A percentile compares a stretch with the other conserved stretches of the same genome.
Evolutionary conservation across 2,329 filamentous ascomycete genomes (phyloP).

Genomic region (Chalara sp.): DNA sequence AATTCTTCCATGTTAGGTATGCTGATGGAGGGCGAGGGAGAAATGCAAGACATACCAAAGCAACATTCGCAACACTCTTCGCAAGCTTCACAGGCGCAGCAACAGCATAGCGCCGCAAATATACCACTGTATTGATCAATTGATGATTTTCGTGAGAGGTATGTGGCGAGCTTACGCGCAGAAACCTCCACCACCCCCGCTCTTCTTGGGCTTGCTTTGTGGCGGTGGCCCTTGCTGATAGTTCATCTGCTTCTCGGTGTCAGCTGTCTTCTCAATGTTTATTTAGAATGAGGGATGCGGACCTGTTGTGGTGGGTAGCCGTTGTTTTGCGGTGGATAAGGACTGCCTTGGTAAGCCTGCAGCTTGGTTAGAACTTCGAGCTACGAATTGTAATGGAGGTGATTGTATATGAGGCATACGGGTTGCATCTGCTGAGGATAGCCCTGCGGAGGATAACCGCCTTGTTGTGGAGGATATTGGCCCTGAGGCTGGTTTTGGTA

Average conservation of each 20-base stretch:
- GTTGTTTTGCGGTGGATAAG: too few relatives aligned
- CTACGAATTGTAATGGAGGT: neutral
- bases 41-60: too few relatives aligned
- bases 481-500: neutral
- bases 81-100: too few relatives aligned
- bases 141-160: too few relatives aligned
- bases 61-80: too few relatives aligned
- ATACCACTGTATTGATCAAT: too few relatives aligned
- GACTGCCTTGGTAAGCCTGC: too few relatives aligned
- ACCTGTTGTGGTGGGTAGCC: constrained; percentile 1
- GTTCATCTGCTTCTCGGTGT: constrained; percentile 35
- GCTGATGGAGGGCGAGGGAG: too few relatives aligned
- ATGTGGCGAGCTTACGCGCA: neutral
- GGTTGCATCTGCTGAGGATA: constrained; percentile 12
- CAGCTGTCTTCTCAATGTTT: constrained; percentile 4
- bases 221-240: constrained; percentile 26
- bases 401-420: constrained; percentile 6
- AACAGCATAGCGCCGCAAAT: too few relatives aligned
- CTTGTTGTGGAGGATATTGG: constrained; percentile 13
- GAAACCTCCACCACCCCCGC: constrained; percentile 35
- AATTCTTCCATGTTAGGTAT: too few relatives aligned
- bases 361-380: too few relatives aligned
- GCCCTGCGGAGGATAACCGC: constrained; percentile 8
- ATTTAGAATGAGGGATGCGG: neutral
- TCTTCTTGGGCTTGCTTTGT: constrained; percentile 16